Base-by-base conservation (phyloP, 371 early-diverging fungal species). In the Nematocida sp. region DNA sequence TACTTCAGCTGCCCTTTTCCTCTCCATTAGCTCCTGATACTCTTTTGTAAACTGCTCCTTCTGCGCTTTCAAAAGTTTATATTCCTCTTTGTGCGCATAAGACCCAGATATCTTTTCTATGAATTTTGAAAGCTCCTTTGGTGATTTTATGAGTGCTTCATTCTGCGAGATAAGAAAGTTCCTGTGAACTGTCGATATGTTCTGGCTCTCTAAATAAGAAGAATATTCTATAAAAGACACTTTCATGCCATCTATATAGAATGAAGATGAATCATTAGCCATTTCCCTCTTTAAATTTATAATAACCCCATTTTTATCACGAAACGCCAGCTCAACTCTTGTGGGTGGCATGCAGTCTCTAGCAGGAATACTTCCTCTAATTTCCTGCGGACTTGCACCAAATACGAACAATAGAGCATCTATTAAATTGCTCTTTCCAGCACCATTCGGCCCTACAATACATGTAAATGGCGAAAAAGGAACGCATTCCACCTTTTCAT, bases 371-470 rank as follows among this genome's bases (percentile, higher is more conserved):
- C 57, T 58, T 62, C 82, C 72, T 82, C 73, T 61, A 20, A 72
- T 72, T 15, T 66, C 58, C 4, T 6, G 13, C 9, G 80, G 45
- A 5, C 72, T 61, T 23, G 96, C 91, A 71, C 96, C 96, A 33
- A 97, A 90, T 0, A 94, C 96, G 89, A 98, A 99, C 40, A 92
- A 91, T 83, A 99, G 93, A 55, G 97, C 98, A 87, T 98, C 98
- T 94, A 99, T 94, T 46, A 98, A 89, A 85, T 99, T 99, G 18
- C 94, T 94, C 87, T 99, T 99, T 91, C 95, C 95, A 73, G 94
- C 91, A 69, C 99, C 99, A 89, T 99, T 99, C 44, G 98, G 97
- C 13, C 99, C 99, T 75, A 97, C 93, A 57, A 99, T 92, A 74
- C 94, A 92, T 3, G 96, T 94, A 86, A 99, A 97, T 85, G 92